Evolutionary conservation across 1,139 yeast species (phyloP), one percentile per base, ranked within the genome.

Genomic region (Suzukiozyma palmioleophila): DNA sequence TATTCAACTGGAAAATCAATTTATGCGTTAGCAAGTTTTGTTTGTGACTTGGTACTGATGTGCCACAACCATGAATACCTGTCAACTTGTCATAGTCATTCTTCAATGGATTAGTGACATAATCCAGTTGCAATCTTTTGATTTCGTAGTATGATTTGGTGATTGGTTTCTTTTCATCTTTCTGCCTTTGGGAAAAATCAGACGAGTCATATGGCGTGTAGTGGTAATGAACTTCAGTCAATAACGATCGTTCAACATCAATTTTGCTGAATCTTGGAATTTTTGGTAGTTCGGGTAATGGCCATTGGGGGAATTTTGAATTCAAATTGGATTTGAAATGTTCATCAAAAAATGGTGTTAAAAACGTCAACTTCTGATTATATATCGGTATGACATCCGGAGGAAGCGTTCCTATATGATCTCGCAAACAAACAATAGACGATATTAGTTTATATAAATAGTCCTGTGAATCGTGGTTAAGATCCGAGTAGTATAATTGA

Each of bases 321-420:
- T 44, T 56, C 27, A 42, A 41, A 15, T 57, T 53, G 3, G 62
- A 55, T 27, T 49, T 54, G 50, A 63, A 69, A 30, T 68, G 56
- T 4, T 60, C 53, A 37, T 71, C 72, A 37, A 84, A 66, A 79
- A 92, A 89, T 25, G 57, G 61, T 1, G 71, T 62, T 38, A 90
- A 67, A 49, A 81, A 85, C 8, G 70, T 69, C 46, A 89, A 66
- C 41, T 82, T 77, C 48, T 82, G 84, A 34, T 79, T 70, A 56
- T 84, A 87, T 12, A 86, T 78, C 8, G 94, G 90, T 53, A 84
- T 73, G 37, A 88, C 63, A 50, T 84, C 95, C 0, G 88, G 84
- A 2, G 96, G 95, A 35, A 90, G 59, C 33, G 77, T 74, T 5
- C 97, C 97, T n/a, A 85, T 88, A 44, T 81, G 75, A 50, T 84